Evolutionary conservation across 257 asterid genomes (phyloP), one percentile per base, ranked within the genome.

Genomic region (Orobanche coerulescens): DNA sequence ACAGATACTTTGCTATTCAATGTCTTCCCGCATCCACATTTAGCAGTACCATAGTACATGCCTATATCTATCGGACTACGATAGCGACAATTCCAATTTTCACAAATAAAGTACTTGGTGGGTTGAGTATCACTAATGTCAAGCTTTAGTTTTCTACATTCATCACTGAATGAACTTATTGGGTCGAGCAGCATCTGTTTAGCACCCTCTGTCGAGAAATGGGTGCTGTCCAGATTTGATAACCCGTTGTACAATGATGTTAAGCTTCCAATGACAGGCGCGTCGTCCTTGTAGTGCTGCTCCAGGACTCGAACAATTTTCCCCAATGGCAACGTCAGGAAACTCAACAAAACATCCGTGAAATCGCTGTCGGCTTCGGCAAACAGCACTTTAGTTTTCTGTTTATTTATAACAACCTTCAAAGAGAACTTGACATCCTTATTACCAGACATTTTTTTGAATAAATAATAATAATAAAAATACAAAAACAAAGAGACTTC

Each of bases 121-220:
- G 75, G 52, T 20, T 30, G 4, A 12, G 59, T 13, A 10, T 57
- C 61, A 8, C 26, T 28, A 5, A 62, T 4, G 22, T 43, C 15
- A n/a, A 62, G 65, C 8, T 44, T 53, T 43, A 70, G 44, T 30
- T 47, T 66, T 11, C 40, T 37, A 12, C 51, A 47, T 15, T 28
- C 15, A 0, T 1, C 26, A 0, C 22, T 2, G 2, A 6, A 40
- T n/a, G 59, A 30, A 4, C 44, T 66, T 2, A 4, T 26, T 1
- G 58, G 58, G 13, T 51, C 4, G 14, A 51, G 58, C 33, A 51
- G 36, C 58, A 23, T 24, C 0, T 23, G 3, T 10, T 10, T 51
- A 22, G 6, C 5, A 4, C 2, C 7, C 16, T 22, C 16, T 11
- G 33, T 4, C n/a, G 19, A 13, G 18, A 22, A 51, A 12, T 25